phyloP scores from a whole-genome alignment of 2,329 filamentous ascomycete genomes.

The Sporothrix globosa region DNA sequence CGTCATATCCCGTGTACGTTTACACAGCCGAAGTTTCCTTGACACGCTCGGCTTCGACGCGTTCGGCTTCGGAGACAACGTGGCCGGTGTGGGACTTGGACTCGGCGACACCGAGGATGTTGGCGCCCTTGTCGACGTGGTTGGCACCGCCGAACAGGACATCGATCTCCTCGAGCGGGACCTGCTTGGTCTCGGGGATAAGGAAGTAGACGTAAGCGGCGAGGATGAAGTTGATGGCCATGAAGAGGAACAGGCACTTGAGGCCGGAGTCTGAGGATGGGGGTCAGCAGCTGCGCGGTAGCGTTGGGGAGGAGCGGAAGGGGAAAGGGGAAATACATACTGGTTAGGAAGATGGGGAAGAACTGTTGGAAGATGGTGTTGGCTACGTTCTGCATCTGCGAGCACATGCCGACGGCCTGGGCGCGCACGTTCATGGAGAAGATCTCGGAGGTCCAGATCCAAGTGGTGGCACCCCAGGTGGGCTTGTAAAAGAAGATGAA shows the following conservation, averaged over 20 bases:
- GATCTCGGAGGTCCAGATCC: conserved; percentile 69
- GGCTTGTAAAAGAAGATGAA: conserved; percentile 69
- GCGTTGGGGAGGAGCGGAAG: not conserved
- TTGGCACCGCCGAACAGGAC: conserved; percentile 59
- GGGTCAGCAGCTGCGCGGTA: not conserved
- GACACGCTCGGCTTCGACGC: not conserved
- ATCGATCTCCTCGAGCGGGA: conserved; percentile 60
- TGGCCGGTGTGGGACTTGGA: conserved; percentile 33
- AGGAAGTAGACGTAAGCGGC: conserved; percentile 52
- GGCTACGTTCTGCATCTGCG: conserved; percentile 62
- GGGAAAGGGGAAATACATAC: conserved; percentile 39
- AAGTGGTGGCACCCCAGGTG: conserved; percentile 67
- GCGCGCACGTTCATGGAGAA: conserved; percentile 72
- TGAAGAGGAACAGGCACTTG: conserved; percentile 49
- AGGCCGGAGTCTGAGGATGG: conserved; percentile 41
- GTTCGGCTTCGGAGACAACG: conserved; percentile 33
- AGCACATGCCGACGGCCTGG: conserved; percentile 68
- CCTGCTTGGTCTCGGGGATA: conserved; percentile 52
- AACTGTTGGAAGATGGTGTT: conserved; percentile 69
- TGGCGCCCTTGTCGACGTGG: conserved; percentile 58
- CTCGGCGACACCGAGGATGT: conserved; percentile 45
- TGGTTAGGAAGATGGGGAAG: conserved; percentile 66
- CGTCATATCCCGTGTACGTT: not conserved
- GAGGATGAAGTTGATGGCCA: conserved; percentile 50
- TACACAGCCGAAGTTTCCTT: not conserved